Percentiles rank a stretch among this genome's conserved stretches.
These are phyloP conservation scores for Prunus kanzakura DNA, from an alignment of 306 rosid genomes.

Conservation along the genomic window DNA sequence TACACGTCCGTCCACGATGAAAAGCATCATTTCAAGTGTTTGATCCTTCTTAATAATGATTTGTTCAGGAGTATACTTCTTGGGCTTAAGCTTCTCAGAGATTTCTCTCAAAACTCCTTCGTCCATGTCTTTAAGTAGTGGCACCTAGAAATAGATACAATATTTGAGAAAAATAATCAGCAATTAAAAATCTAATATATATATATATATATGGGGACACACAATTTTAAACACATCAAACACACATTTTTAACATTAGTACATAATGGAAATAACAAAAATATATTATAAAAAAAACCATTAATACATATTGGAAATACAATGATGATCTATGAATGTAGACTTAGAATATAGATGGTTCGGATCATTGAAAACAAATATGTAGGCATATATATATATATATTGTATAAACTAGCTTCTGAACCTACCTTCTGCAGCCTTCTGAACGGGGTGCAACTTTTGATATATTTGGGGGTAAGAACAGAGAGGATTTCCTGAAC, in stretches of 20 bases:
- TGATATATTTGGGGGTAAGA: background rate
- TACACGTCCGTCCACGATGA: background rate
- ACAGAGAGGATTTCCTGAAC: background rate
- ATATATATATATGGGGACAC: too few relatives aligned
- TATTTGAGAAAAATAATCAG: too few relatives aligned
- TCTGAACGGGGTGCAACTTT: background rate
- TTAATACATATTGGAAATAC: too few relatives aligned
- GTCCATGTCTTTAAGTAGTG: background rate
- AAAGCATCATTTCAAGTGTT: conserved; percentile 17
- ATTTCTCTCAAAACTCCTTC: background rate
- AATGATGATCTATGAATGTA: too few relatives aligned
- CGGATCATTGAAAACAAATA: too few relatives aligned
- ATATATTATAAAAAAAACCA: too few relatives aligned
- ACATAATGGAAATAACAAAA: too few relatives aligned
- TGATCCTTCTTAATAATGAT: conserved; percentile 1
- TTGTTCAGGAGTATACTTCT: background rate
- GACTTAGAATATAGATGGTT: too few relatives aligned
- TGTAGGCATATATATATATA: too few relatives aligned
- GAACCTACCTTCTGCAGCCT: background rate
- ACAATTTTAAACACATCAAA: too few relatives aligned
- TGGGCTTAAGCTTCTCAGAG: background rate
- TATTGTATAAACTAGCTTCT: background rate
- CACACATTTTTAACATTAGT: too few relatives aligned
- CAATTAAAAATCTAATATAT: background rate
- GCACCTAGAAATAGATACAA: background rate